These are phyloP conservation scores for Scenedesmus sp. DNA, from an alignment of 163 green algal genomes.

Conservation along the genomic window DNA sequence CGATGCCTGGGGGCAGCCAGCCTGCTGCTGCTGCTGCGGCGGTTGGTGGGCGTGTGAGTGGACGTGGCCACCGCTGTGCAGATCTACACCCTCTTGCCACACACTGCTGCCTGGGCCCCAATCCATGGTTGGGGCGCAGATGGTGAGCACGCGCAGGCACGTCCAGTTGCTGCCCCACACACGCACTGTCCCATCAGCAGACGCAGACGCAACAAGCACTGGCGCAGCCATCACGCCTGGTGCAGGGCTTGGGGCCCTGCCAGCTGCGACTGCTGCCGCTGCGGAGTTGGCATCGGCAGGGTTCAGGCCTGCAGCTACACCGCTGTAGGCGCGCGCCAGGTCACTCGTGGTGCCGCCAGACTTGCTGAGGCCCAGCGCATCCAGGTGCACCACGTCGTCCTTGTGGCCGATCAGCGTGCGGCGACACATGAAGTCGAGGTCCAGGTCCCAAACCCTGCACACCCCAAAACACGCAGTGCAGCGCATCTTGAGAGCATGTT, in stretches of 20 bases:
- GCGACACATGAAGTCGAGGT: conserved; percentile 89
- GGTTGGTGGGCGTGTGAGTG: conserved; percentile 24
- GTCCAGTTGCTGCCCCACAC: conserved; percentile 79
- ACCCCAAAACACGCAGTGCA: not conserved
- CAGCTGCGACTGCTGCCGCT: not conserved
- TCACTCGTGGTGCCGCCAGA: not conserved
- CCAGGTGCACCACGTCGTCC: conserved; percentile 85
- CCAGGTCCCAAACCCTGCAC: conserved; percentile 90
- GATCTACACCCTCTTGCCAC: not conserved
- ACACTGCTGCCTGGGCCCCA: not conserved
- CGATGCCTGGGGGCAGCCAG: not conserved
- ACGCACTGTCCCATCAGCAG: conserved; percentile 83
- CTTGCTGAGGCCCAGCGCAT: conserved; percentile 44
- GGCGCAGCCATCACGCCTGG: conserved; percentile 9
- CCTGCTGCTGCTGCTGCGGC: conserved; percentile 28
- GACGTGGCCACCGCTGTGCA: not conserved
- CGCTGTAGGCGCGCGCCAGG: not conserved
- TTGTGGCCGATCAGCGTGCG: conserved; percentile 88
- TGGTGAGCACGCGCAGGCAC: conserved; percentile 69
- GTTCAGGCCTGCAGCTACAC: not conserved
- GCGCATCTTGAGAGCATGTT: not conserved
- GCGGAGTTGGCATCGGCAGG: not conserved
- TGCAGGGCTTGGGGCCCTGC: not conserved
- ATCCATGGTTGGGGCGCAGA: conserved; percentile 38
- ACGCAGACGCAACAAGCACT: conserved; percentile 77